These are phyloP conservation scores for Fusarium sp. DNA, from an alignment of 2,329 filamentous ascomycete genomes.

Conservation along the genomic window DNA sequence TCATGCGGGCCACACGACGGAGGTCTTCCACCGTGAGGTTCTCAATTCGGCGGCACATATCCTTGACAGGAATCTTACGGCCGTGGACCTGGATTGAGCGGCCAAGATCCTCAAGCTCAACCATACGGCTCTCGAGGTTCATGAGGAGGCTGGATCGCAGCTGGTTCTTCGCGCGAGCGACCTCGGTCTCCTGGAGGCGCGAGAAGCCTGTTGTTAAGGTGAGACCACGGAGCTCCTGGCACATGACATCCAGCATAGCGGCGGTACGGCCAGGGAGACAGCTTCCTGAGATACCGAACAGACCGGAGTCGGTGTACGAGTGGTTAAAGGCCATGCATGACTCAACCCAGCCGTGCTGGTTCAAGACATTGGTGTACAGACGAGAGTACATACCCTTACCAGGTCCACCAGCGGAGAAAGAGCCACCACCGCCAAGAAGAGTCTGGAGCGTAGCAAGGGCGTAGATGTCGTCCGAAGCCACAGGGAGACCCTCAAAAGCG, in stretches of 20 bases:
- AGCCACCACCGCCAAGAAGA: constrained; percentile 93
- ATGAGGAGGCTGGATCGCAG: constrained; percentile 89
- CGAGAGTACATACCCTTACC: constrained; percentile 99
- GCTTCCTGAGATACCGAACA: constrained; percentile 92
- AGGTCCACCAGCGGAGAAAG: constrained; percentile 94
- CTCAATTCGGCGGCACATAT: constrained; percentile 93
- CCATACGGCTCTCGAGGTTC: constrained; percentile 98
- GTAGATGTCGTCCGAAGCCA: constrained; percentile 93
- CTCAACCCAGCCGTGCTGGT: constrained; percentile 98
- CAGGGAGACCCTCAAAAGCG: constrained; percentile 93
- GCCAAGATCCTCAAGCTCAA: constrained; percentile 95
- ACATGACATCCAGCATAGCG: constrained; percentile 95
- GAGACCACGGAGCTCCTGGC: constrained; percentile 83
- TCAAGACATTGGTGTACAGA: constrained; percentile 96
- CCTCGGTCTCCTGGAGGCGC: constrained; percentile 79
- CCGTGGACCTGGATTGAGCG: constrained; percentile 98
- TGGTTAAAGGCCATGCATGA: constrained; percentile 97
- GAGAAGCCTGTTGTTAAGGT: constrained; percentile 80
- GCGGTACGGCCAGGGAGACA: constrained; percentile 83
- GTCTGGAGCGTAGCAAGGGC: constrained; percentile 95
- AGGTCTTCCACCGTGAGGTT: constrained; percentile 82
- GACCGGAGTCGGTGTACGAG: constrained; percentile 92
- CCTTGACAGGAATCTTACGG: constrained; percentile 86
- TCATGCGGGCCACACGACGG: constrained; percentile 79
- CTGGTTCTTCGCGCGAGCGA: constrained; percentile 96